Evolutionary conservation across 1,284 basidiomycete species (phyloP), one percentile per base, ranked within the genome.

Genomic region (Trichosporon sp.): DNA sequence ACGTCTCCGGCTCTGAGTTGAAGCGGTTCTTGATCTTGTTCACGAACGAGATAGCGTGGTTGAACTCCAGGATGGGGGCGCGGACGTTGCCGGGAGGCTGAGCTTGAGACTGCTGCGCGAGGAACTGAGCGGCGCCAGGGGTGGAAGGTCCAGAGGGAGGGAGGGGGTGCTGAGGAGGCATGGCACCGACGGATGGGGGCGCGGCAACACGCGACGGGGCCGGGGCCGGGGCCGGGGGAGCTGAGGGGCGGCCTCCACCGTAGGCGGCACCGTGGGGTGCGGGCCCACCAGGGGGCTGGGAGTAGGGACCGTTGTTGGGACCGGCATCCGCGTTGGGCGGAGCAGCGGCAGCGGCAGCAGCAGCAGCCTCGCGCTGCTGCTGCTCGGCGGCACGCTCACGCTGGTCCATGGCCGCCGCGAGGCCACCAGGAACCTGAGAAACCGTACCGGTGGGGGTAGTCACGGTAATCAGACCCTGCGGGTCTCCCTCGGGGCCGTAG

Each of bases 1-100:
- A 99, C 58, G 92, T 96, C 76, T 96, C 93, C 25, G 91, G 90
- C 74, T 98, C 94, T 72, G 91, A 89, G n/a, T 89, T 86, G 83
- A 92, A 99, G 64, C 95, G 89, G 60, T 90, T 90, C 86, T 99
- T 99, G 86, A 99, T 99, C 87, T 95, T 96, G 87, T 98, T 98
- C 76, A 99, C 90, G 81, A 96, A 99, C 77, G 93, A 91, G 75
- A 99, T 98, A 25, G 97, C 97, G 80, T 96, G 94, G 82, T 98
- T 95, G 86, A 99, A 98, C 81, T 98, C 95, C 72, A 87, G 82
- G 34, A 85, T 84, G n/a, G 84, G 84, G 1, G 81, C 64, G 65
- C 65, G 60, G 15, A 60, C 56, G 23, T 60, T 60, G 18, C 56
- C 51, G 64, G 32, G 72, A 29, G 35, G 75, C 76, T 53, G 78